A percentile compares a stretch with the other conserved stretches of the same genome.
Conservation (phyloP, 2,329 filamentous ascomycete genomes). For the Emmonsiellopsis sp. region DNA sequence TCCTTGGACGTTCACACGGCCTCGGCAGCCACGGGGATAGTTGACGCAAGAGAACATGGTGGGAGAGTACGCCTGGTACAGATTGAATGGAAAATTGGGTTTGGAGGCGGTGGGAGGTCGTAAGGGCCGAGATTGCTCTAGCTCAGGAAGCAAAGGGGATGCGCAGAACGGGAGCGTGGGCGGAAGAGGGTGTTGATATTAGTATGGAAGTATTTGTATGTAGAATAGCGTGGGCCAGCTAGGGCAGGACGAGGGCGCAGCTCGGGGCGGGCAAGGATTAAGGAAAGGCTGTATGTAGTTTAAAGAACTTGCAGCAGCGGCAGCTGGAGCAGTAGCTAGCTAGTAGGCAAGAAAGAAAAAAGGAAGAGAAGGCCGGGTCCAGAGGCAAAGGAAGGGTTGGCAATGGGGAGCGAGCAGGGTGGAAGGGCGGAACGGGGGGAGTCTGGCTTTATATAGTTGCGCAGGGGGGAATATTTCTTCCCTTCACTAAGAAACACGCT, state of each 20-base stretch:
- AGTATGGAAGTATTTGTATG: background rate
- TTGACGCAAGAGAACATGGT: constrained; percentile 40
- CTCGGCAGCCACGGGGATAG: constrained; percentile 38
- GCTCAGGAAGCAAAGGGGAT: background rate
- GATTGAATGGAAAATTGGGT: background rate
- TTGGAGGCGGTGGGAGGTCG: background rate
- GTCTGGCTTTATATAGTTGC: background rate
- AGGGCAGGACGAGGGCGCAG: background rate
- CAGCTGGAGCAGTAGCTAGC: constrained; percentile 1
- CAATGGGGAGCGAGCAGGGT: background rate
- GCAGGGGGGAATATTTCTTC: background rate
- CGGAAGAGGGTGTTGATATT: background rate
- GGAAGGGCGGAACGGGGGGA: background rate
- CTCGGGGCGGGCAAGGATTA: background rate
- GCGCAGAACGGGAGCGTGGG: background rate
- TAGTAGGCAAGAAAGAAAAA: constrained; percentile 1
- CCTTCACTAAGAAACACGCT: background rate
- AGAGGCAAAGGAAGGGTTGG: background rate
- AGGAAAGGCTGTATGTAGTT: background rate
- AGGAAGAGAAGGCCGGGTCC: background rate
- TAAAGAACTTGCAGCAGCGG: background rate
- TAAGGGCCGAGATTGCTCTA: background rate
- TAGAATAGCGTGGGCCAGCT: background rate
- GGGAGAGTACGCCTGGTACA: background rate
- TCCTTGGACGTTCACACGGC: constrained; percentile 34